Evolutionary conservation across 331 rosid species (phyloP), one percentile per base, ranked within the genome.

Genomic region (Malus hybrid): DNA sequence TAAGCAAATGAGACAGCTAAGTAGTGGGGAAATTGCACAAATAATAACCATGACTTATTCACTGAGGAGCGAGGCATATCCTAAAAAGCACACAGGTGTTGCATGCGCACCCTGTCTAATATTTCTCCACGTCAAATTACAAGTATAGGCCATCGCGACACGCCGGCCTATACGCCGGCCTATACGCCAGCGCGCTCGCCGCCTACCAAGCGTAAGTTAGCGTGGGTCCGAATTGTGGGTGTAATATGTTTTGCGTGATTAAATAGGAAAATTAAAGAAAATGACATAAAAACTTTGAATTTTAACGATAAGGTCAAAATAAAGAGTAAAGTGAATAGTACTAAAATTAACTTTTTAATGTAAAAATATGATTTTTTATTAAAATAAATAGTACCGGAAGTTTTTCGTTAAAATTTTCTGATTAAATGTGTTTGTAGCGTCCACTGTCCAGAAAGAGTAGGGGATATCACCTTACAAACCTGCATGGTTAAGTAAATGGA

Each of bases 81-180:
- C 84, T 82, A 85, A 79, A 31, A 59, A 60, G 28, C 83, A 8
- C 89, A 0, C 0, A 0, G 0, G 6, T 44, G n/a, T 22, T 3
- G 3, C 12, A 44, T 81, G 74, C 77, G 32, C 83, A 71, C 81
- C 19, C 3, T 6, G 61, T 24, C 66, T 46, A 4, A 1, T 2
- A 8, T 70, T 3, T 48, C 19, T 64, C 78, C 90, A 83, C 87
- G 86, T 89, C 55, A 70, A 73, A 64, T 6, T 22, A 0, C 0
- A 3, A 2, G 32, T 80, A 20, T 69, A 22, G 9, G 3, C 24
- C 1, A 3, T 73, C 7, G 54, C 36, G 79, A 80, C 88, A 85
- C 83, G 59, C 59, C 6, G 74, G 39, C 42, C 7, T 0, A 0
- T 29, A 85, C 83, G 59, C 59, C 6, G 74, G 39, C 42, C 7